Evolutionary conservation across 371 early-diverging fungal species (phyloP).

Genomic region (Vittaforma corneae): DNA sequence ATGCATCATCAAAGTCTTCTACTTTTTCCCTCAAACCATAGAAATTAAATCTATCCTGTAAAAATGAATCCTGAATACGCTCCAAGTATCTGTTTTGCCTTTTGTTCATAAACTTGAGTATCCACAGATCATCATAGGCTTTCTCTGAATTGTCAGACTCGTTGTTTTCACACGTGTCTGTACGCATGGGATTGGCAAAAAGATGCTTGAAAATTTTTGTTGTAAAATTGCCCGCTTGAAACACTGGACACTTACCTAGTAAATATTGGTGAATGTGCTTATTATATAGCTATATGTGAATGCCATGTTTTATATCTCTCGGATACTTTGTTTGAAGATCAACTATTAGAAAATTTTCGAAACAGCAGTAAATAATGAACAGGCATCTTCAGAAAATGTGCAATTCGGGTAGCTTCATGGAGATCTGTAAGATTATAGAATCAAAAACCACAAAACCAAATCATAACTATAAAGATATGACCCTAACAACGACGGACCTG

Average conservation of each 20-base stretch:
- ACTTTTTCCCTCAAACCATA: constrained; percentile 70
- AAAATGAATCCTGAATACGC: constrained; percentile 47
- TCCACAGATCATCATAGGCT: constrained; percentile 44
- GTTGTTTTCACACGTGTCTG: constrained; percentile 8
- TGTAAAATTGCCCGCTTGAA: not conserved
- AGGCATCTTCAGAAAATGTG: not conserved
- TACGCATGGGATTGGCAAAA: constrained; percentile 10
- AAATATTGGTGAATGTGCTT: not conserved
- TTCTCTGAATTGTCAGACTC: constrained; percentile 12
- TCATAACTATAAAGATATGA: not conserved
- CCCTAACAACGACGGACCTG: not conserved
- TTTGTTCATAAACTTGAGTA: constrained; percentile 43
- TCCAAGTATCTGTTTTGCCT: constrained; percentile 41
- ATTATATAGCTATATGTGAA: not conserved
- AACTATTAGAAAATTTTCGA: not conserved
- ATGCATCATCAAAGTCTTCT: constrained; percentile 67
- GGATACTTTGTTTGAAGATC: not conserved
- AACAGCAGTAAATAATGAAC: constrained; percentile 8
- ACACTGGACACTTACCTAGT: not conserved
- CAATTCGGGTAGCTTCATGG: not conserved
- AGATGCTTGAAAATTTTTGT: not conserved
- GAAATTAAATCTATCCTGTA: constrained; percentile 74
- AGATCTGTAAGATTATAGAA: constrained; percentile 3
- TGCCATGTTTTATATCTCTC: not conserved
- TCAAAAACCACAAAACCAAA: constrained; percentile 1